phyloP scores from a whole-genome alignment of 1,284 basidiomycete species.

The Rhodotorula sp. region DNA sequence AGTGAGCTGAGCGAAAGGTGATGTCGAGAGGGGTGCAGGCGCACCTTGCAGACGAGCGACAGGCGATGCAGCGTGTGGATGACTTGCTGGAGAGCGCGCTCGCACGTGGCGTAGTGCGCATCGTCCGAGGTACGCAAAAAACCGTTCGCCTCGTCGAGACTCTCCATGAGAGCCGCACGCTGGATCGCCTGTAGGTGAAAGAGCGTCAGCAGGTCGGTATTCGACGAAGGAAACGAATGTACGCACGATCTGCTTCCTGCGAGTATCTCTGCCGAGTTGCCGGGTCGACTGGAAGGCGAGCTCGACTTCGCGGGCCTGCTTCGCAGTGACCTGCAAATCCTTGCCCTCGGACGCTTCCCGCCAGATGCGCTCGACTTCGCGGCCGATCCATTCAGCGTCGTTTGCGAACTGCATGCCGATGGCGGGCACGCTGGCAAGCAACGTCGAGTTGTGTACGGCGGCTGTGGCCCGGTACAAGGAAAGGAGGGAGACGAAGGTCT shows the following conservation, averaged over 20 bases:
- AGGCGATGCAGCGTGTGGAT: conserved; percentile 66
- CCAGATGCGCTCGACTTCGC: conserved; percentile 52
- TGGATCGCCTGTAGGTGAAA: conserved; percentile 53
- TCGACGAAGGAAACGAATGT: not conserved
- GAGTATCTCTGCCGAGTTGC: conserved; percentile 31
- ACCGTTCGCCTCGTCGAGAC: conserved; percentile 64
- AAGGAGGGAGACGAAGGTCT: conserved; percentile 65
- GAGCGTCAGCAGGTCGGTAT: not conserved
- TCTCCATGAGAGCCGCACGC: conserved; percentile 53
- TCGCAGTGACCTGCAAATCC: not conserved
- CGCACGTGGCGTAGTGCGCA: conserved; percentile 72
- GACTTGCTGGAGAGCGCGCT: conserved; percentile 66
- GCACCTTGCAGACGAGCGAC: conserved; percentile 71
- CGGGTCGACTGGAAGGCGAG: conserved; percentile 24
- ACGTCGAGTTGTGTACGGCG: conserved; percentile 64
- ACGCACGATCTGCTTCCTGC: conserved; percentile 40
- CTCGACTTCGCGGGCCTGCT: conserved; percentile 23
- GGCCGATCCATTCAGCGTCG: conserved; percentile 70
- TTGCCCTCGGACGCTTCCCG: conserved; percentile 1
- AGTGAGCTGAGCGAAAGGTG: not conserved
- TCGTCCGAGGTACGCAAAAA: conserved; percentile 73
- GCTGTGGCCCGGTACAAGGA: conserved; percentile 80
- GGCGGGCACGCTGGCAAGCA: conserved; percentile 60
- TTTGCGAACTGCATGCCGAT: conserved; percentile 79
- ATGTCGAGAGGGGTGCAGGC: conserved; percentile 28